These are phyloP conservation scores for Metarhizium album DNA, from an alignment of 2,329 filamentous ascomycete species.

Conservation along the genomic window DNA sequence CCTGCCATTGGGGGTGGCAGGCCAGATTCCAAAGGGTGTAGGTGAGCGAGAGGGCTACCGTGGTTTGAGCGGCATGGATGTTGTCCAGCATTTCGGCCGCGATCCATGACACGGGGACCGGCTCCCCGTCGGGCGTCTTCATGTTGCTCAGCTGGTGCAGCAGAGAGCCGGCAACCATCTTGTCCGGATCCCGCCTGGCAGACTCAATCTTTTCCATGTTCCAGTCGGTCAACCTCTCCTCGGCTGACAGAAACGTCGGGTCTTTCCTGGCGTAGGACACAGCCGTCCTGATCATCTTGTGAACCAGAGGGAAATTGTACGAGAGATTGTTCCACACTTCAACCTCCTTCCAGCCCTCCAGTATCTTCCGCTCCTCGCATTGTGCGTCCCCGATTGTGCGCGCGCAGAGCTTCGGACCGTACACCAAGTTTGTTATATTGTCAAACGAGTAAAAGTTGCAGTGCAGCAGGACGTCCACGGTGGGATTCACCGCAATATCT, in stretches of 20 bases:
- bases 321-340: constrained; percentile 5
- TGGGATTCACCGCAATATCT: neutral
- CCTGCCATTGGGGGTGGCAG: constrained; percentile 1
- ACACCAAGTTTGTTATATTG: constrained; percentile 4
- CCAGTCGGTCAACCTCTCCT: constrained; percentile 4
- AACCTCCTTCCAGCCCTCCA: constrained; percentile 3
- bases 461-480: constrained; percentile 1
- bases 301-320: constrained; percentile 1
- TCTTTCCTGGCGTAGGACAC: neutral
- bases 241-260: constrained; percentile 3
- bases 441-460: constrained; percentile 6
- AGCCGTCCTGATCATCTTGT: neutral
- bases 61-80: constrained; percentile 5
- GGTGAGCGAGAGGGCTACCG: constrained; percentile 3
- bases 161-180: constrained; percentile 1
- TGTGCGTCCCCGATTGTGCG: constrained; percentile 1
- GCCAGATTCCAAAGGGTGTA: constrained; percentile 5
- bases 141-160: constrained; percentile 1
- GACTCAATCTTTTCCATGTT: constrained; percentile 1
- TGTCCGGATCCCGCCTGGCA: neutral
- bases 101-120: neutral
- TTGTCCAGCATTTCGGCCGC: constrained; percentile 6
- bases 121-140: constrained; percentile 1
- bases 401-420: constrained; percentile 2
- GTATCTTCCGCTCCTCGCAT: constrained; percentile 3